phyloP scores from a whole-genome alignment of 83 land plant genomes.

The Larix sibirica region DNA sequence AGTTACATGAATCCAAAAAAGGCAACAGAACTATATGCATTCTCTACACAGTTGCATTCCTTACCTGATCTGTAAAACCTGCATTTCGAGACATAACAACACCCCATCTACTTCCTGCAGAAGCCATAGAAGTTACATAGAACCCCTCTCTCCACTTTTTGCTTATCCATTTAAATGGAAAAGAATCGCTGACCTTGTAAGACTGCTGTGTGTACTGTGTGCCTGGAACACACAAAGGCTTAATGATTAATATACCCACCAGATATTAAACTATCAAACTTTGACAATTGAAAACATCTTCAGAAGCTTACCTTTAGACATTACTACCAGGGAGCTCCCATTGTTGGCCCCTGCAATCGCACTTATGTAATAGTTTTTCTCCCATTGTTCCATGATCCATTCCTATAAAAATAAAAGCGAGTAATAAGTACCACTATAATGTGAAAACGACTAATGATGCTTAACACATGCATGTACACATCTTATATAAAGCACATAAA shows the following conservation, averaged over 20 bases:
- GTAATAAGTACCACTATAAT: too few relatives aligned
- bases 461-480: too few relatives aligned
- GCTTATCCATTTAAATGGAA: conserved; percentile 80
- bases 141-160: conserved; percentile 80
- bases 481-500: too few relatives aligned
- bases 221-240: conserved; percentile 26
- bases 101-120: conserved; percentile 74
- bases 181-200: conserved; percentile 78
- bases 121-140: conserved; percentile 76
- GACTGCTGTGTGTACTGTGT: conserved; percentile 75
- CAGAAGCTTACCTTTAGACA: conserved; percentile 55
- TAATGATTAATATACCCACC: too few relatives aligned
- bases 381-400: conserved; percentile 98
- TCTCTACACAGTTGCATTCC: too few relatives aligned
- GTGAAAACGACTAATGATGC: too few relatives aligned
- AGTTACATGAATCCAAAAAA: too few relatives aligned
- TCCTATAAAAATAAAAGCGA: conserved; percentile 33
- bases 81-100: conserved; percentile 81
- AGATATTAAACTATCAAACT: too few relatives aligned
- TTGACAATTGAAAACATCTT: too few relatives aligned
- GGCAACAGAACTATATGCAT: too few relatives aligned
- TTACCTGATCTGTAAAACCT: conserved; percentile 72
- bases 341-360: conserved; percentile 82
- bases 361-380: conserved; percentile 85
- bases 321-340: conserved; percentile 90